Evolutionary conservation across 768 basidiomycete genomes (phyloP), one percentile per base, ranked within the genome.

Genomic region (Terana coerulea): DNA sequence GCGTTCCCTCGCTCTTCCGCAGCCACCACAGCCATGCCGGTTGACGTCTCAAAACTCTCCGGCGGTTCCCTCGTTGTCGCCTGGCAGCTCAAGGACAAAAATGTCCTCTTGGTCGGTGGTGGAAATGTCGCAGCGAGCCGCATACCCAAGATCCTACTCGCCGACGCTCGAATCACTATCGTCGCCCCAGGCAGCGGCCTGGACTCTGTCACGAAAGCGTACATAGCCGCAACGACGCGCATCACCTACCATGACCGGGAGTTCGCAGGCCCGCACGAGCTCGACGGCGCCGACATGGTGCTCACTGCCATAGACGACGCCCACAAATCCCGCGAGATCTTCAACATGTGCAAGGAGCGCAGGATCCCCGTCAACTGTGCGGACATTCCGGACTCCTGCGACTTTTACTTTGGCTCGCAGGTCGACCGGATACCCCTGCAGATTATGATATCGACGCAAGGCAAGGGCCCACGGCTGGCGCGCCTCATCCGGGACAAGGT

Each of bases 341-440:
- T 80, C 61, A 61, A 75, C 8, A 71, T 85, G 59, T 88, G 88
- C 60, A 72, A 92, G 49, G 72, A 76, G 22, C 74, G 68, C 47
- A 78, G 75, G 41, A 86, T 98, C 44, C 92, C 94, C 6, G 86
- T 95, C 49, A 99, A 99, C 68, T 92, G 93, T 54, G 97, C 97
- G 33, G 95, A 99, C 71, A 88, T 98, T 53, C 97, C 97, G 2
- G 83, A 89, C 37, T 80, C 85, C 36, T 99, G 97, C 75, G 95
- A 99, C 69, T 99, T 99, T 64, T 98, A 95, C 75, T 99, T 98
- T 71, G 97, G 97, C 44, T 88, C 91, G 3, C 90, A 92, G 66
- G 83, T 98, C 53, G 85, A 91, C 26, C 79, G 84, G 54, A 95
- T 95, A 0, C 91, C 95, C 0, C 72, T 99, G 21, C 94, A 97